Evolutionary conservation across 2,329 filamentous ascomycete genomes (phyloP).

Genomic region (Penicillium hesseltinei): DNA sequence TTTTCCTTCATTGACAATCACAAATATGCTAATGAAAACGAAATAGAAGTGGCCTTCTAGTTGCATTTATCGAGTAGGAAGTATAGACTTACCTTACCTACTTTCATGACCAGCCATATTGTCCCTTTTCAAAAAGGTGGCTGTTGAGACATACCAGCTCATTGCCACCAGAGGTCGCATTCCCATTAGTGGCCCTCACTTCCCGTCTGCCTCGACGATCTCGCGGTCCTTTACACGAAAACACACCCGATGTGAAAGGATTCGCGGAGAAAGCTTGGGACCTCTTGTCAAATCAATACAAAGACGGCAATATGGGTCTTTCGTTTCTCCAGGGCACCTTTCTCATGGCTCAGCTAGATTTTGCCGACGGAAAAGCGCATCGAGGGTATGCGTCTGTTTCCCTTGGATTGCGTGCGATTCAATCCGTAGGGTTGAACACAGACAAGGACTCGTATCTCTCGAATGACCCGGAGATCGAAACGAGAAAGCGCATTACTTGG

Average conservation of each 20-base stretch:
- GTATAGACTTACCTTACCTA: slow-evolving; percentile 22
- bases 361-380: slow-evolving; percentile 23
- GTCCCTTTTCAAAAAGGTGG: slow-evolving; percentile 22
- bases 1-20: background rate
- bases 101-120: slow-evolving; percentile 30
- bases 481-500: slow-evolving; percentile 23
- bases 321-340: slow-evolving; percentile 26
- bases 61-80: slow-evolving; percentile 16
- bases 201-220: slow-evolving; percentile 17
- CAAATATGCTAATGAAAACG: background rate
- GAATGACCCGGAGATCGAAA: slow-evolving; percentile 11
- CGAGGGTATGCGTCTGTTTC: slow-evolving; percentile 23
- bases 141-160: slow-evolving; percentile 10
- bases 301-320: slow-evolving; percentile 15
- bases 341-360: slow-evolving; percentile 26
- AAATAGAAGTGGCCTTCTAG: background rate
- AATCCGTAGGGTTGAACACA: slow-evolving; percentile 23
- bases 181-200: slow-evolving; percentile 25
- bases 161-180: slow-evolving; percentile 21
- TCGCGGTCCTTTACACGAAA: background rate
- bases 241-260: slow-evolving; percentile 1
- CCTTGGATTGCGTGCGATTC: slow-evolving; percentile 22
- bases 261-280: slow-evolving; percentile 23
- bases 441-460: slow-evolving; percentile 10
- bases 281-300: slow-evolving; percentile 19